Evolutionary conservation across 352 stramenopile genomes (phyloP).

Genomic region (Globisporangium rhizosaccharum): DNA sequence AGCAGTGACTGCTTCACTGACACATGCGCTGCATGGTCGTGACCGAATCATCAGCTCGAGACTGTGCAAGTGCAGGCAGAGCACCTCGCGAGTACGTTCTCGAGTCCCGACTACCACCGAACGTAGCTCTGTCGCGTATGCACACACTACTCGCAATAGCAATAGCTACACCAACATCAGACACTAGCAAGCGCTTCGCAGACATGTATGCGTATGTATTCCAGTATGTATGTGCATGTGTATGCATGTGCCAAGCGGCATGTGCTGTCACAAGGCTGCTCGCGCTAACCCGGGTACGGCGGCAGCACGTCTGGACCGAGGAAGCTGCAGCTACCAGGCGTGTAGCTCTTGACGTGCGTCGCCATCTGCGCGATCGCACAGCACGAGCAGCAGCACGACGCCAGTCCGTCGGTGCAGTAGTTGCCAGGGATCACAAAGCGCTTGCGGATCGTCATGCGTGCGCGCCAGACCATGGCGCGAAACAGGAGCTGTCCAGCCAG

Average conservation of each 20-base stretch:
- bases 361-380: conserved; percentile 28
- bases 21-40: neutral
- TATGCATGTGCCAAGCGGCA: no score
- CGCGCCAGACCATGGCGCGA: conserved; percentile 4
- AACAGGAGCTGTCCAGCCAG: neutral
- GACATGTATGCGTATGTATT: neutral
- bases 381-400: conserved; percentile 19
- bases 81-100: conserved; percentile 55
- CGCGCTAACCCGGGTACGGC: neutral
- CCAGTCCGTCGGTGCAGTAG: conserved; percentile 6
- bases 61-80: conserved; percentile 67
- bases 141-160: neutral
- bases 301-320: conserved; percentile 11
- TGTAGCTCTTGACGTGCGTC: conserved; percentile 28
- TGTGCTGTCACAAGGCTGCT: neutral
- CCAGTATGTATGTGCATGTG: no score
- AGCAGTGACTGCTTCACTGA: neutral
- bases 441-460: conserved; percentile 9
- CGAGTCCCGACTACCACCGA: conserved; percentile 61
- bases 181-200: neutral
- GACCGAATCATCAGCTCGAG: conserved; percentile 33
- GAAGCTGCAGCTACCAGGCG: conserved; percentile 16
- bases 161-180: neutral
- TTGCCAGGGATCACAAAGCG: conserved; percentile 21
- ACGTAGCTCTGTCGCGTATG: conserved; percentile 6